Evolutionary conservation across 2,329 filamentous ascomycete species (phyloP).

Genomic region (Septoria linicola): DNA sequence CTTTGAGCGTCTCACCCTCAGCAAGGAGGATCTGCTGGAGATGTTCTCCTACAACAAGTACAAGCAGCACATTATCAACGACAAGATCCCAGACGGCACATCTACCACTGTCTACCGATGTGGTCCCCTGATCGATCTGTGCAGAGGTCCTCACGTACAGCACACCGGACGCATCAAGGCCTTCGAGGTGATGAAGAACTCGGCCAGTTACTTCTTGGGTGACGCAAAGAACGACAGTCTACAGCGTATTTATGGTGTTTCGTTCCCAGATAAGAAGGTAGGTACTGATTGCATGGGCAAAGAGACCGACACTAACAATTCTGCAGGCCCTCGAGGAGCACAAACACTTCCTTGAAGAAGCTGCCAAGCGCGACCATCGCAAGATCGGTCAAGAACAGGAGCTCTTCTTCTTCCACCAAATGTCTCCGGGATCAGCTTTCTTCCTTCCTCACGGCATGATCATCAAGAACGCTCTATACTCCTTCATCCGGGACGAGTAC

Average conservation of each 20-base stretch:
- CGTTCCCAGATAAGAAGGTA: conserved; percentile 94
- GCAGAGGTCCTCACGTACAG: conserved; percentile 90
- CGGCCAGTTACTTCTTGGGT: conserved; percentile 86
- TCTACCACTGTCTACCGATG: conserved; percentile 93
- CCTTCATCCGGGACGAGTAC: conserved; percentile 82
- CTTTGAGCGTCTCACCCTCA: conserved; percentile 84
- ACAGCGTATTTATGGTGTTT: conserved; percentile 94
- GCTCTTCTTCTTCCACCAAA: conserved; percentile 93
- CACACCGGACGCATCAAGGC: conserved; percentile 92
- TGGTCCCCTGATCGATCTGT: conserved; percentile 91
- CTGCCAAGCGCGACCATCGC: conserved; percentile 94
- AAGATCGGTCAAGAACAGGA: conserved; percentile 94
- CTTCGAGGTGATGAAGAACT: conserved; percentile 89
- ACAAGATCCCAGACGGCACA: conserved; percentile 84
- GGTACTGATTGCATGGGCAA: conserved; percentile 35
- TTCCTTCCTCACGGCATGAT: conserved; percentile 76
- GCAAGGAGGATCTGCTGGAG: conserved; percentile 86
- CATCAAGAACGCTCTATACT: conserved; percentile 86
- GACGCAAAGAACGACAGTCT: conserved; percentile 92
- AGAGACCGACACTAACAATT: background rate
- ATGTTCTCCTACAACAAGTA: conserved; percentile 99
- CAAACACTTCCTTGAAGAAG: conserved; percentile 92
- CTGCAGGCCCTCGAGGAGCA: conserved; percentile 67
- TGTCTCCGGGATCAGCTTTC: conserved; percentile 91
- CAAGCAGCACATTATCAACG: conserved; percentile 95